Evolutionary conservation across 495 filamentous ascomycete species (phyloP).

Genomic region (Talaromyces thailandensis): DNA sequence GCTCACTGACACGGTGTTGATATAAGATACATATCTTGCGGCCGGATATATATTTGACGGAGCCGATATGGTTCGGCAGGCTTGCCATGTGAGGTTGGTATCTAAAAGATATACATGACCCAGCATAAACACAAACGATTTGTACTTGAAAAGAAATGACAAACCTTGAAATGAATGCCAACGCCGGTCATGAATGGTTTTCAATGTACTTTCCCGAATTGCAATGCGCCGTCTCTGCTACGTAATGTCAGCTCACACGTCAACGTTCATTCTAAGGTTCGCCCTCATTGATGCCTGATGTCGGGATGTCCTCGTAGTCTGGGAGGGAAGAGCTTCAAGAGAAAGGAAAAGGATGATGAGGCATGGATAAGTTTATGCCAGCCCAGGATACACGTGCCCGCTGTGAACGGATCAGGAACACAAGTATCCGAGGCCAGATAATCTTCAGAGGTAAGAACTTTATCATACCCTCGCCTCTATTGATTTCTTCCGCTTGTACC

Average conservation of each 20-base stretch:
- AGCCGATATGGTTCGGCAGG: not conserved
- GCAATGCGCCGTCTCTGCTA: not conserved
- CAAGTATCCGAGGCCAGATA: slow-evolving; percentile 95
- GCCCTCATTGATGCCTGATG: slow-evolving; percentile 87
- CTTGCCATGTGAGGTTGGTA: not conserved
- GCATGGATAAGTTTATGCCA: slow-evolving; percentile 89
- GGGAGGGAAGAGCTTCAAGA: slow-evolving; percentile 91
- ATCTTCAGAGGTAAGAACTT: slow-evolving; percentile 74
- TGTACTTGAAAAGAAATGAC: not conserved
- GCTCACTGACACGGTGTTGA: not conserved
- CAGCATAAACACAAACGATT: not conserved
- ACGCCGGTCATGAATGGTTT: not conserved
- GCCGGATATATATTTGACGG: not conserved
- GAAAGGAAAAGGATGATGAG: slow-evolving; percentile 99
- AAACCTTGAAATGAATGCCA: not conserved
- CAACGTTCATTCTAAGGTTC: slow-evolving; percentile 85
- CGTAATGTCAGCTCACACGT: slow-evolving; percentile 65
- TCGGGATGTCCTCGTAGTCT: slow-evolving; percentile 67
- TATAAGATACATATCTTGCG: not conserved
- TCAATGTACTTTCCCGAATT: not conserved
- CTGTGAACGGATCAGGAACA: slow-evolving; percentile 95
- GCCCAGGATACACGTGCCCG: slow-evolving; percentile 92
- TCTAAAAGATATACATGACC: not conserved
- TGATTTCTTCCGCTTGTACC: not conserved
- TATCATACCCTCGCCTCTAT: not conserved